Conservation (phyloP, 2,329 filamentous ascomycete species). For the Hawksworthiomyces lignivorus region DNA sequence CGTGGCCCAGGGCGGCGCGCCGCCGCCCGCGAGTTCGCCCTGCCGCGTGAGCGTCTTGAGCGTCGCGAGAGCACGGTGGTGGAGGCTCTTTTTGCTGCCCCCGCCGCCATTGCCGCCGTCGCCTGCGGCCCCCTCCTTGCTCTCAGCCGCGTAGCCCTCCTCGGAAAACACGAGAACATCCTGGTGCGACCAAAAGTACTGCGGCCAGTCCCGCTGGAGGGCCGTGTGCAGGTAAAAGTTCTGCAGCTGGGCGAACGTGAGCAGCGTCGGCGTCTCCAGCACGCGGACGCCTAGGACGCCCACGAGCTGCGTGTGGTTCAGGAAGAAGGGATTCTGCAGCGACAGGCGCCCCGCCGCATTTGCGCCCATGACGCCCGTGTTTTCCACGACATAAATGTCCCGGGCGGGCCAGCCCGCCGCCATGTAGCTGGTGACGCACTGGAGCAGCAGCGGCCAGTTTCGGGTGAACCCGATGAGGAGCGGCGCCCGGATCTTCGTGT, state of each 20-base stretch:
- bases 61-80: conserved; percentile 23
- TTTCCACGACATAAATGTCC: conserved; percentile 52
- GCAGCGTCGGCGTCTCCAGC: conserved; percentile 39
- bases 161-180: conserved; percentile 39
- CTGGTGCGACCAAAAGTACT: conserved; percentile 48
- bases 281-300: conserved; percentile 36
- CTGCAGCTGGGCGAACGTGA: conserved; percentile 46
- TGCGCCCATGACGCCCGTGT: conserved; percentile 47
- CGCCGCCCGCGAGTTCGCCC: conserved; percentile 19
- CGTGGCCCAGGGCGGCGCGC: conserved; percentile 37
- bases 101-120: conserved; percentile 23
- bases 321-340: conserved; percentile 48
- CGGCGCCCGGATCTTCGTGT: conserved; percentile 31
- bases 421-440: conserved; percentile 49
- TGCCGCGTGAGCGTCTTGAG: conserved; percentile 32
- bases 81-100: conserved; percentile 21
- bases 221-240: conserved; percentile 43
- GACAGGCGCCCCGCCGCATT: conserved; percentile 41
- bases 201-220: conserved; percentile 34
- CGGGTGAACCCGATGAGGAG: conserved; percentile 54
- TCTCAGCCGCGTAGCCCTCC: conserved; percentile 26
- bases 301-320: conserved; percentile 42
- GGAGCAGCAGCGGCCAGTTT: conserved; percentile 46
- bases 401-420: conserved; percentile 50
- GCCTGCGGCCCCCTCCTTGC: no score